Evolutionary conservation across 2,329 filamentous ascomycete species (phyloP).

Genomic region (Fusarium gaditjirri): DNA sequence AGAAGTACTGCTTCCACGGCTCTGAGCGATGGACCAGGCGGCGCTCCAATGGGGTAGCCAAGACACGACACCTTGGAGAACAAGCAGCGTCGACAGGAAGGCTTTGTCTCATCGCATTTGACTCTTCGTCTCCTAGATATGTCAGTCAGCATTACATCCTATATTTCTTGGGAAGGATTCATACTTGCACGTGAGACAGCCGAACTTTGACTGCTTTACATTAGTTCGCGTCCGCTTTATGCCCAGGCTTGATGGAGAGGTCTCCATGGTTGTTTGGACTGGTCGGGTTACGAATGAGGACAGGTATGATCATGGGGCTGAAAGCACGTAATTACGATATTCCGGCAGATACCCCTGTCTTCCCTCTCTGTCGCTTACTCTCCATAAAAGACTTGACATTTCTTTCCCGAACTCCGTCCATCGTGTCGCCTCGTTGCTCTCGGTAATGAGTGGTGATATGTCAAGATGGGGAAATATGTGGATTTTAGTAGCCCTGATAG

Average conservation of each 20-base stretch:
- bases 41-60: constrained; percentile 22
- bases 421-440: too few relatives aligned
- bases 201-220: constrained; percentile 32
- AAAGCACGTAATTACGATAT: neutral
- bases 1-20: neutral
- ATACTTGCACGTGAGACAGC: constrained; percentile 34
- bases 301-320: neutral
- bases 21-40: neutral
- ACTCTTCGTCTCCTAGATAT: constrained; percentile 13
- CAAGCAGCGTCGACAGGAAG: constrained; percentile 25
- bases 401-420: too few relatives aligned
- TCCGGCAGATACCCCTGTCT: neutral
- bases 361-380: neutral
- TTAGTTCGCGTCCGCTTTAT: constrained; percentile 17
- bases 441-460: too few relatives aligned
- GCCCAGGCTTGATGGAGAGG: rapidly evolving
- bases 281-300: rapidly evolving
- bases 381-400: too few relatives aligned
- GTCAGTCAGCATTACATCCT: neutral
- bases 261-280: neutral
- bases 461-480: too few relatives aligned
- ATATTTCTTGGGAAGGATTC: rapidly evolving
- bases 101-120: constrained; percentile 34
- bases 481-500: too few relatives aligned
- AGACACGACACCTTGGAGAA: constrained; percentile 9